phyloP scores from a whole-genome alignment of 768 basidiomycete genomes.

The Tricholoma furcatifolium region DNA sequence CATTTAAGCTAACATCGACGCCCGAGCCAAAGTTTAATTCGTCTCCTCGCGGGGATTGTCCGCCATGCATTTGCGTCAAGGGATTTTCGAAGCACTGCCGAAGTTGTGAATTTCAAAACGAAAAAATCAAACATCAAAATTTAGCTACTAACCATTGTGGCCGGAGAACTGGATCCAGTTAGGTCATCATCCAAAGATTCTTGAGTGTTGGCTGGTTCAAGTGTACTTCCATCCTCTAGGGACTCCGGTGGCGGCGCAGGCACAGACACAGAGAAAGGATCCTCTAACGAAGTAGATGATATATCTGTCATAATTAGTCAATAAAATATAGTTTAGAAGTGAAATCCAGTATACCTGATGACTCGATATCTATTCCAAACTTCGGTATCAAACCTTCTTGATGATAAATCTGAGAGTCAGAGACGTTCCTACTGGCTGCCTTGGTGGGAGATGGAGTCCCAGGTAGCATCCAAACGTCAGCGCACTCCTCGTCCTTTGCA shows the following conservation, averaged over 20 bases:
- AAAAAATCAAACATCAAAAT: no score
- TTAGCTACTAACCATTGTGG: background rate
- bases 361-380: constrained; percentile 28
- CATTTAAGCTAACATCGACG: no score
- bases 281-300: constrained; percentile 1
- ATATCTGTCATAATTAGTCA: constrained; percentile 1
- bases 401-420: constrained; percentile 1
- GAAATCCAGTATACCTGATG: constrained; percentile 1
- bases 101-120: no score
- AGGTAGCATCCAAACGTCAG: constrained; percentile 30
- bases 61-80: no score
- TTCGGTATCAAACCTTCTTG: constrained; percentile 31
- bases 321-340: background rate
- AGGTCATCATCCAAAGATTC: background rate
- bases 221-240: background rate
- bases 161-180: background rate
- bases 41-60: no score
- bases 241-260: background rate
- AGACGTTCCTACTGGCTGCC: constrained; percentile 5
- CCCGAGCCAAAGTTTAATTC: no score
- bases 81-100: no score
- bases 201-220: background rate
- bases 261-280: constrained; percentile 3
- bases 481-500: constrained; percentile 27
- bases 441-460: constrained; percentile 39